Evolutionary conservation across 148 eudicot species (phyloP).

Genomic region (Rheum nobile): DNA sequence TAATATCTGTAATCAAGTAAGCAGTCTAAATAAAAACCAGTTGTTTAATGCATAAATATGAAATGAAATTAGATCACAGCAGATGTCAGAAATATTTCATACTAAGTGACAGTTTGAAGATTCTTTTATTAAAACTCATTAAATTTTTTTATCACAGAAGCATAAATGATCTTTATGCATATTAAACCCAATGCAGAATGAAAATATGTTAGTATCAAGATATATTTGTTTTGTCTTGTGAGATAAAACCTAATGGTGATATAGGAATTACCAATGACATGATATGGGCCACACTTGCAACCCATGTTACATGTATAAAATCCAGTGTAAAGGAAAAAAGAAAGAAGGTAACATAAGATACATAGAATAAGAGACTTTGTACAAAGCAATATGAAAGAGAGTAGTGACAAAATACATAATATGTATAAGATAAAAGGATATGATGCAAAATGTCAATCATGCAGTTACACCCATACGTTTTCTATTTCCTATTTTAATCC

Average conservation of each 20-base stretch:
- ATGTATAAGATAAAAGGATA: background rate
- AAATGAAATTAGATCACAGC: background rate
- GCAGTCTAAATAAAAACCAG: background rate
- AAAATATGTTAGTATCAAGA: background rate
- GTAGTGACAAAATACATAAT: background rate
- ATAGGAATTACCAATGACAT: background rate
- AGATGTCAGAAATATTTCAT: background rate
- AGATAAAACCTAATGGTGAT: background rate
- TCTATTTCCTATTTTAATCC: background rate
- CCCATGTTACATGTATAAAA: background rate
- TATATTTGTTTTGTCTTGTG: background rate
- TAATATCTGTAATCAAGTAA: conserved; percentile 47
- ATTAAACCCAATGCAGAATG: background rate
- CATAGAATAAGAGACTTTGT: background rate
- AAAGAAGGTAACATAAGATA: background rate
- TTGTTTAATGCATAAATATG: background rate
- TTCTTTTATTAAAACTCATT: background rate
- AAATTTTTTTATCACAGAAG: background rate
- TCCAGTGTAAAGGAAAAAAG: background rate
- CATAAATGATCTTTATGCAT: background rate
- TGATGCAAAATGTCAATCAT: background rate
- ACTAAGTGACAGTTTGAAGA: background rate
- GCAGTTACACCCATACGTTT: background rate
- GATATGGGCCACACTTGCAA: background rate
- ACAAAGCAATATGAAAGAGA: background rate